phyloP scores from a whole-genome alignment of 768 basidiomycete species.

The Lactifluus piperatus region DNA sequence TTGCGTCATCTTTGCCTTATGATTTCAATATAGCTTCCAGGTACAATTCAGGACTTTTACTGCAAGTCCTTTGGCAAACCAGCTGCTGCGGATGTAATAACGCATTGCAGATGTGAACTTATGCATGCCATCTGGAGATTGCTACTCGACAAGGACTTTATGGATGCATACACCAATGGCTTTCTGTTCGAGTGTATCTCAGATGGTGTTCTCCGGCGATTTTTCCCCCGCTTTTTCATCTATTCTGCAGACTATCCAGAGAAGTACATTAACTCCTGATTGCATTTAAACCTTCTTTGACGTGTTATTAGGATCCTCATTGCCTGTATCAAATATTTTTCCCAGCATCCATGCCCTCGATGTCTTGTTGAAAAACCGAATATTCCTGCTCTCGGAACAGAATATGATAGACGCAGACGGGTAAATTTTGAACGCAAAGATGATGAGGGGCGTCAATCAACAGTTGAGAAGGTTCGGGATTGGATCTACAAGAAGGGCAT shows the following conservation, averaged over 20 bases:
- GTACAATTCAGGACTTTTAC: conserved; percentile 23
- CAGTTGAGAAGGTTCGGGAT: too few species aligned
- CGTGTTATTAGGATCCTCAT: conserved; percentile 21
- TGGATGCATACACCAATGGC: conserved; percentile 21
- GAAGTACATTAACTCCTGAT: conserved; percentile 1
- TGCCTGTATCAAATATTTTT: conserved; percentile 8
- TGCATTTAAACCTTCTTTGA: background rate
- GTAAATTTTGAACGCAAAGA: background rate
- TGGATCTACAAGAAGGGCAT: too few species aligned
- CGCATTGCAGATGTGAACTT: conserved; percentile 28
- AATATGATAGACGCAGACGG: background rate
- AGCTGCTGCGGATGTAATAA: conserved; percentile 16
- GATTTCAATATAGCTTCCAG: conserved; percentile 26
- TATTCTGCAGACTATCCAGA: conserved; percentile 24
- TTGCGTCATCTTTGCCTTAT: background rate
- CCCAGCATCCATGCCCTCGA: conserved; percentile 24
- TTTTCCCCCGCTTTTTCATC: conserved; percentile 25
- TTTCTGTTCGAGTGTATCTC: too few species aligned
- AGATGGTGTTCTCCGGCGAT: conserved; percentile 23
- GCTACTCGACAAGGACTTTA: conserved; percentile 22
- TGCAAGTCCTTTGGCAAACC: background rate
- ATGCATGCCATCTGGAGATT: conserved; percentile 27
- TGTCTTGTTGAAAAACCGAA: conserved; percentile 15
- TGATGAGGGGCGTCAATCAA: too few species aligned
- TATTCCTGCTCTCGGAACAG: background rate